Conservation (phyloP, 2,329 filamentous ascomycete genomes). For the Penicillium digitatum region DNA sequence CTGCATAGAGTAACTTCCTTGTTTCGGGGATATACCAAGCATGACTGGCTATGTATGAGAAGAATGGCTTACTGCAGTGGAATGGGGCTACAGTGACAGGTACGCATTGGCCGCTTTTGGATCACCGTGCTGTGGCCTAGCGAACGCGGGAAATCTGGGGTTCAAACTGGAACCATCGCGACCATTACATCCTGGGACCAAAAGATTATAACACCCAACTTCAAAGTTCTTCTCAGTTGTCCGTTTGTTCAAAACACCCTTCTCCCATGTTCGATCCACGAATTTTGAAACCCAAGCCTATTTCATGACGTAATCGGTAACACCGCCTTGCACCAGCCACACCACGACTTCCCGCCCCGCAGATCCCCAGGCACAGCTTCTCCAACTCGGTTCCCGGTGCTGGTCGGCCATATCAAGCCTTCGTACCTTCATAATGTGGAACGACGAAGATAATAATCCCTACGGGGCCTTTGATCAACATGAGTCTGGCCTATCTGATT, state of each 20-base stretch:
- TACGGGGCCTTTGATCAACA: slow-evolving; percentile 91
- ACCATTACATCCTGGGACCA: not conserved
- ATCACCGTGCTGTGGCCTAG: not conserved
- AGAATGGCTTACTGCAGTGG: not conserved
- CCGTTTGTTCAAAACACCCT: not conserved
- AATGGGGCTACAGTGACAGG: too few relatives aligned
- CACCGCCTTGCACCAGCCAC: slow-evolving; percentile 11
- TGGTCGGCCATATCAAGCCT: slow-evolving; percentile 3
- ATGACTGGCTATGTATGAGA: not conserved
- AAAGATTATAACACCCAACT: not conserved
- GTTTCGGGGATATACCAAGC: not conserved
- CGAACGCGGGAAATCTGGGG: not conserved
- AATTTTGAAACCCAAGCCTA: not conserved
- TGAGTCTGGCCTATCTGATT: slow-evolving; percentile 70
- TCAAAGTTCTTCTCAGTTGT: not conserved
- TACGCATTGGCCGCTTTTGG: not conserved
- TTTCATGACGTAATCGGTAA: slow-evolving; percentile 10
- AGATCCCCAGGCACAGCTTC: slow-evolving; percentile 24
- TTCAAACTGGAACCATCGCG: not conserved
- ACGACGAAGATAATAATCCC: slow-evolving; percentile 98
- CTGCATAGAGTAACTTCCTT: too few relatives aligned
- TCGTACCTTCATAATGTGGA: slow-evolving; percentile 69
- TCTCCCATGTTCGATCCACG: not conserved
- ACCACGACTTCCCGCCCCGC: slow-evolving; percentile 18
- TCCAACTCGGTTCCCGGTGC: slow-evolving; percentile 7